Conservation (phyloP, 192 early-diverging fungal species). For the Podila clonocystis region DNA sequence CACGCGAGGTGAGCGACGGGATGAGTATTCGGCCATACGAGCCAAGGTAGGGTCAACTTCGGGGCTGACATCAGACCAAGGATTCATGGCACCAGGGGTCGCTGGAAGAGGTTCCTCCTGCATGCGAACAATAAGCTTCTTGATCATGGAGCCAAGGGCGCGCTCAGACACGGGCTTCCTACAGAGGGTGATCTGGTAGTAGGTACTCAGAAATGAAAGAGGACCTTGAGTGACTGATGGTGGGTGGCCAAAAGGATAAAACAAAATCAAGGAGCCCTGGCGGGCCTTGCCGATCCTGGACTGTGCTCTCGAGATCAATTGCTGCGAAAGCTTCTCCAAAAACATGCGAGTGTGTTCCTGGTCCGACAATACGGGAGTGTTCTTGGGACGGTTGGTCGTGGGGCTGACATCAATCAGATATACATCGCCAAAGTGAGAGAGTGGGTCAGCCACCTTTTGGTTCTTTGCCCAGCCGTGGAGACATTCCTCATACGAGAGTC, state of each 20-base stretch:
- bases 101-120: constrained; percentile 20
- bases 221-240: constrained; percentile 43
- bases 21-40: no score
- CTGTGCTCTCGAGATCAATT: constrained; percentile 25
- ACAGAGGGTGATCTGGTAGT: constrained; percentile 47
- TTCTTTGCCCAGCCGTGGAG: constrained; percentile 27
- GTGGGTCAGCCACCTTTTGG: constrained; percentile 1
- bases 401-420: constrained; percentile 48
- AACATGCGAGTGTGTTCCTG: constrained; percentile 38
- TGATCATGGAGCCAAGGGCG: constrained; percentile 43
- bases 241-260: constrained; percentile 48
- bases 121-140: constrained; percentile 2
- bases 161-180: constrained; percentile 44
- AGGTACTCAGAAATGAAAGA: constrained; percentile 15
- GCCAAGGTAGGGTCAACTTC: no score
- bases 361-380: constrained; percentile 15
- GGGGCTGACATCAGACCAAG: not conserved
- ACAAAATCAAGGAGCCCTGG: constrained; percentile 40
- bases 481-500: constrained; percentile 37
- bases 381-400: constrained; percentile 23
- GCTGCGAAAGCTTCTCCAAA: constrained; percentile 25
- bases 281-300: constrained; percentile 23
- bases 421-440: constrained; percentile 38
- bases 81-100: not conserved
- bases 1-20: no score